These are phyloP conservation scores for Starmerella bombicola DNA, from an alignment of 805 yeast species.

Conservation along the genomic window DNA sequence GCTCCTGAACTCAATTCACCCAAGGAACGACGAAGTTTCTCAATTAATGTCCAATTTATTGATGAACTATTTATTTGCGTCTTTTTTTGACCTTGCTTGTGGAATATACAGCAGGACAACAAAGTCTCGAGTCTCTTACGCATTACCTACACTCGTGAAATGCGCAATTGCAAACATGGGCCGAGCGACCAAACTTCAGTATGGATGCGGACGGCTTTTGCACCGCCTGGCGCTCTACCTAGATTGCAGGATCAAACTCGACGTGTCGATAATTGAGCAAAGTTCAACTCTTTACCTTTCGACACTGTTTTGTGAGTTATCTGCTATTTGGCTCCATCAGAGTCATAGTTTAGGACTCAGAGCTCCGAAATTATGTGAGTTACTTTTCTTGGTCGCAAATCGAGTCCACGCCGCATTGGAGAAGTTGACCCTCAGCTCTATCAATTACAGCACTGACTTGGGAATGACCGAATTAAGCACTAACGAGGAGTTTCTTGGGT, in stretches of 20 bases:
- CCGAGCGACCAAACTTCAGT: neutral
- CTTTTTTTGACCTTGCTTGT: neutral
- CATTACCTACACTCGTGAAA: constrained; percentile 4
- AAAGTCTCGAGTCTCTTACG: constrained; percentile 1
- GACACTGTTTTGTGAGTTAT: neutral
- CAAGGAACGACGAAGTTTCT: neutral
- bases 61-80: neutral
- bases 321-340: neutral
- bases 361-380: too few relatives aligned
- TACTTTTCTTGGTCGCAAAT: too few relatives aligned
- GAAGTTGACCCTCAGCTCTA: too few relatives aligned
- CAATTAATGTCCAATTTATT: neutral
- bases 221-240: neutral
- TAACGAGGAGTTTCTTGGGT: too few relatives aligned
- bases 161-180: constrained; percentile 2
- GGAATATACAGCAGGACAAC: neutral
- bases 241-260: neutral
- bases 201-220: neutral
- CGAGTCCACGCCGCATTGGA: too few relatives aligned
- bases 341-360: too few relatives aligned
- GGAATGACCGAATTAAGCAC: too few relatives aligned
- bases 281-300: neutral
- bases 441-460: too few relatives aligned
- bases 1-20: neutral
- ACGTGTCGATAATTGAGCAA: neutral